Evolutionary conservation across 108 stramenopile genomes (phyloP).

Genomic region (Bacterosira constricta): DNA sequence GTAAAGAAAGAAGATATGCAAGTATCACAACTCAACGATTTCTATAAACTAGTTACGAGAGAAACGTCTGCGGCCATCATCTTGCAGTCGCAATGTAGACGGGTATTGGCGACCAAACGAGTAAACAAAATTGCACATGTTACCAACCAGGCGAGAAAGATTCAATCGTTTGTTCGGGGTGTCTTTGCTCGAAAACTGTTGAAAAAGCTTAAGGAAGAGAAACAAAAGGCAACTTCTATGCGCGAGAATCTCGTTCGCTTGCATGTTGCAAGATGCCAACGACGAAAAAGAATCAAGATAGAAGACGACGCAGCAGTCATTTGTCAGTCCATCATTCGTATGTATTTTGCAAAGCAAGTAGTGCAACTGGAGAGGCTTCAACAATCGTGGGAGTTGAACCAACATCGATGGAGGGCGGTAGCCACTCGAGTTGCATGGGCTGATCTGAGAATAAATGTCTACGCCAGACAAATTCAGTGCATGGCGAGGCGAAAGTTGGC

Average conservation of each 20-base stretch:
- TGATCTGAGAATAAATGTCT: constrained; percentile 19
- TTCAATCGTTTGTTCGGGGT: constrained; percentile 30
- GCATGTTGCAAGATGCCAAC: constrained; percentile 25
- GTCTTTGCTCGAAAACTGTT: constrained; percentile 24
- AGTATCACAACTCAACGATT: constrained; percentile 28
- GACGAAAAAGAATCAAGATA: constrained; percentile 27
- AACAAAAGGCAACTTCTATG: constrained; percentile 12
- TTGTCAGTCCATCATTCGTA: constrained; percentile 45
- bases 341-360: constrained; percentile 37
- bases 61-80: constrained; percentile 43
- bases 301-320: constrained; percentile 30
- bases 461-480: constrained; percentile 47
- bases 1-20: constrained; percentile 36
- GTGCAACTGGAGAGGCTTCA: constrained; percentile 15
- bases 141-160: constrained; percentile 19
- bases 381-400: constrained; percentile 32
- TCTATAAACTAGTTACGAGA: constrained; percentile 29
- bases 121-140: background rate
- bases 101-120: constrained; percentile 31
- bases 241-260: constrained; percentile 9
- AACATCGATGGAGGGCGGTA: constrained; percentile 25
- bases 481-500: constrained; percentile 29
- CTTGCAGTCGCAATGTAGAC: constrained; percentile 38
- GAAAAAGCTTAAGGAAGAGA: background rate
- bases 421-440: constrained; percentile 35